Evolutionary conservation across 352 stramenopile genomes (phyloP), one percentile per base, ranked within the genome.

Genomic region (Elongisporangium prolatum): DNA sequence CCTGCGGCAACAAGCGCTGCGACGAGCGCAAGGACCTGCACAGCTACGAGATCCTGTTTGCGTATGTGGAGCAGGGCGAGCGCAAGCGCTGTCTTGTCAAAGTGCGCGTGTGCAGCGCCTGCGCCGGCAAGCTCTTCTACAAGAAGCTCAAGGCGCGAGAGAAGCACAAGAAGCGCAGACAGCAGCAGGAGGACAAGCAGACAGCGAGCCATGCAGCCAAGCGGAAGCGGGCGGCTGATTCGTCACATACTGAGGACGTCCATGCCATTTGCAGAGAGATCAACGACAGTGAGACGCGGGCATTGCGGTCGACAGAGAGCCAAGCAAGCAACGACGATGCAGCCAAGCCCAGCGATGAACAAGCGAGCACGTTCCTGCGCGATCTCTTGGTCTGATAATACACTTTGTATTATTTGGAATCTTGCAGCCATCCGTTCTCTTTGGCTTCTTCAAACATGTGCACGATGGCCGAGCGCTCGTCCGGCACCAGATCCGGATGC

Each of bases 31-130:
- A 25, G 1, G 60, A 28, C 17, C 61, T 95, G 47, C 73, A 75
- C 53, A 92, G 78, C 58, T 93, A 91, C 62, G 86, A 95, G 67
- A 61, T 95, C 59, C 60, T 89, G 37, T 95, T 95, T 60, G 69
- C 72, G 25, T 95, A 95, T 50, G 53, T 72, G 11, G 86, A 95
- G 63, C 59, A 90, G 9, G 71, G 68, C 21, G 60, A 80, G 50
- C 67, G 62, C 57, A 93, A 93, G 64, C 70, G 64, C 28, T 89
- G 78, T 53, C 71, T 95, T 18, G 82, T 95, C 13, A 95, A 93
- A 64, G 71, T 92, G 18, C 77, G 80, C n/a, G 72, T 79, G 4
- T 95, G 86, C 38, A 62, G 68, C 21, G 16, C 7, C 1, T 95
- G 86, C 52, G 83, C 83, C 1, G 49, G 64, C n/a, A 87, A 88